Evolutionary conservation across 1,284 basidiomycete genomes (phyloP).

Genomic region (Cutaneotrichosporon dermatis): DNA sequence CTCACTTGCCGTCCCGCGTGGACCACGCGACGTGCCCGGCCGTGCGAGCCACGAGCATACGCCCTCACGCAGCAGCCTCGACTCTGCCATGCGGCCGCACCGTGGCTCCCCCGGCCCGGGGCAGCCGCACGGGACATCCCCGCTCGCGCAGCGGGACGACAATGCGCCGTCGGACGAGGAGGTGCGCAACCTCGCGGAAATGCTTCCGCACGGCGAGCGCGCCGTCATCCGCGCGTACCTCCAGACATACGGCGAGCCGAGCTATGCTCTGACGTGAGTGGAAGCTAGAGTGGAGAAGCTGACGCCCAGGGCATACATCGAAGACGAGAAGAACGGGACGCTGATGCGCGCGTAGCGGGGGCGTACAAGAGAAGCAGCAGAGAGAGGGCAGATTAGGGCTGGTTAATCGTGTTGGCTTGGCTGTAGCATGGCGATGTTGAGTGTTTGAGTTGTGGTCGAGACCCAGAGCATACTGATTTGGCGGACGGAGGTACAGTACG

Average conservation of each 20-base stretch:
- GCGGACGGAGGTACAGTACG: too few species aligned
- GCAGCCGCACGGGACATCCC: constrained; percentile 7
- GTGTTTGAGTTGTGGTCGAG: too few species aligned
- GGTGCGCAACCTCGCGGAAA: constrained; percentile 63
- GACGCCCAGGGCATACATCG: constrained; percentile 63
- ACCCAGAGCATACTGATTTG: too few species aligned
- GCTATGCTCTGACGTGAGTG: constrained; percentile 63
- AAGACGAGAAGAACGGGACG: constrained; percentile 74
- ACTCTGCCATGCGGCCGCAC: not conserved
- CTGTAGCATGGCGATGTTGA: too few species aligned
- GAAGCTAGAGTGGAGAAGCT: not conserved
- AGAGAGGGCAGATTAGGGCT: too few species aligned
- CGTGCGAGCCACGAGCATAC: constrained; percentile 10
- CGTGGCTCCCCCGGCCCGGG: not conserved
- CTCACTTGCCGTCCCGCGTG: constrained; percentile 3
- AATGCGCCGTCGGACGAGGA: constrained; percentile 28
- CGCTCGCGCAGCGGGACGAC: constrained; percentile 8
- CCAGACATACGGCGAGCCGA: constrained; percentile 64
- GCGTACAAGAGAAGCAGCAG: too few species aligned
- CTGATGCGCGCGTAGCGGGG: constrained; percentile 37
- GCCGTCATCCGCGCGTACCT: constrained; percentile 67
- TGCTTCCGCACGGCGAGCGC: constrained; percentile 71
- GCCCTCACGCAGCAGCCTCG: not conserved
- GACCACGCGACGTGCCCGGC: constrained; percentile 5
- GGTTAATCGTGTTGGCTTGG: too few species aligned